A percentile compares a stretch with the other conserved stretches of the same genome.
Conservation (phyloP, 306 rosid species). For the Medicago ruthenica region DNA sequence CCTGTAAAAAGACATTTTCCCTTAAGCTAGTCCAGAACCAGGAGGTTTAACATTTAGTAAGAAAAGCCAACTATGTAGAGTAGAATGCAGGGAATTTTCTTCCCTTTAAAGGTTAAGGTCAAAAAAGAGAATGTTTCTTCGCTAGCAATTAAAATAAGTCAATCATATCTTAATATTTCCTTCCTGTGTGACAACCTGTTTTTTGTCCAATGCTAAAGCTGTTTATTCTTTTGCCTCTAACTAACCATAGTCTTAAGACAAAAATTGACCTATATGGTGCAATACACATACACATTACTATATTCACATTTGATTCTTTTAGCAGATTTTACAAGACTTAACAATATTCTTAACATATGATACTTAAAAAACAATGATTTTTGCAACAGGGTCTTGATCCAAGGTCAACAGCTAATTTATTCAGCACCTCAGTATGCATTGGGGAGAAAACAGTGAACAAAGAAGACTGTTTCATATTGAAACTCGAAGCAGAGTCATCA, state of each 20-base stretch:
- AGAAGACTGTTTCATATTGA: constrained; percentile 83
- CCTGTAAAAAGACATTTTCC: neutral
- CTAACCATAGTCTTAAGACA: neutral
- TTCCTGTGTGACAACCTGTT: constrained; percentile 47
- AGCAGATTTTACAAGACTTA: neutral
- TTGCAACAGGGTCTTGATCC: constrained; percentile 88
- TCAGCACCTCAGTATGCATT: constrained; percentile 66
- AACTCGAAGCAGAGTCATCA: constrained; percentile 67
- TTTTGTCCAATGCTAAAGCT: constrained; percentile 27
- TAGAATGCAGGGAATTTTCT: constrained; percentile 23
- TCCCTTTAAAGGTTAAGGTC: constrained; percentile 31
- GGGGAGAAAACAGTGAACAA: constrained; percentile 81
- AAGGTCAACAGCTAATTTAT: constrained; percentile 76
- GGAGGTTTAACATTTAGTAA: constrained; percentile 17
- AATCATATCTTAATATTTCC: constrained; percentile 31
- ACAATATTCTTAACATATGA: neutral
- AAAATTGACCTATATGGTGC: neutral
- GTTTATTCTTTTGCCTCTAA: constrained; percentile 18
- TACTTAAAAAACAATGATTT: neutral
- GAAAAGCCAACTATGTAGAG: constrained; percentile 34
- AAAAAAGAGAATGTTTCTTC: constrained; percentile 19
- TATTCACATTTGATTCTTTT: constrained; percentile 17
- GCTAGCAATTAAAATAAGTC: constrained; percentile 37
- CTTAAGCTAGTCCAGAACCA: neutral
- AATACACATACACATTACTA: neutral